phyloP scores from a whole-genome alignment of 371 early-diverging fungal genomes.

The Paraphysoderma sedebokerense region DNA sequence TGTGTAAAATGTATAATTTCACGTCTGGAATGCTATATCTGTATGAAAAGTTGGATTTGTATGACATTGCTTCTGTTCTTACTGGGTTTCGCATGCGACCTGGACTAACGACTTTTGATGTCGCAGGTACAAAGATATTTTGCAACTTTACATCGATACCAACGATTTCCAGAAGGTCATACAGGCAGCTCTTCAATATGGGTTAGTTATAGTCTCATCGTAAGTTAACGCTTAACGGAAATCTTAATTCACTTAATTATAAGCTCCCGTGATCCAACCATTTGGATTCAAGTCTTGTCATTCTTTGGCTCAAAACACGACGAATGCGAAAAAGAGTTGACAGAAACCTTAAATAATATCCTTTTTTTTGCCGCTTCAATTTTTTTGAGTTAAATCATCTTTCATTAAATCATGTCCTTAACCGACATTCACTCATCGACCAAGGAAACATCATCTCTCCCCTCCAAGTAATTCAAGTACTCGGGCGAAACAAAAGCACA shows the following conservation, averaged over 20 bases:
- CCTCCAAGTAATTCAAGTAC: slow-evolving; percentile 66
- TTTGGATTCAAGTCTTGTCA: neutral
- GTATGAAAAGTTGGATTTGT: slow-evolving; percentile 63
- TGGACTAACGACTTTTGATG: no score
- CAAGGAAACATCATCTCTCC: slow-evolving; percentile 60
- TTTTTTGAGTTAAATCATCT: slow-evolving; percentile 8
- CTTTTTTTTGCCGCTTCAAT: slow-evolving; percentile 3
- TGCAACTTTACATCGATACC: slow-evolving; percentile 62
- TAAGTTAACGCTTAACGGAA: neutral
- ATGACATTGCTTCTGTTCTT: no score
- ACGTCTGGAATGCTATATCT: slow-evolving; percentile 67
- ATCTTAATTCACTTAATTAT: neutral
- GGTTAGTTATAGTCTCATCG: slow-evolving; percentile 26
- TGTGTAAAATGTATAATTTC: slow-evolving; percentile 68
- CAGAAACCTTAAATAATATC: neutral
- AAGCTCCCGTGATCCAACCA: neutral
- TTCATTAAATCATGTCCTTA: slow-evolving; percentile 59
- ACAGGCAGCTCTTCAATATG: slow-evolving; percentile 54
- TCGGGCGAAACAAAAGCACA: slow-evolving; percentile 62
- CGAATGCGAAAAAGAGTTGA: neutral
- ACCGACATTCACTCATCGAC: slow-evolving; percentile 60
- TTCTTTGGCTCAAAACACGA: neutral
- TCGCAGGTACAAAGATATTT: slow-evolving; percentile 59
- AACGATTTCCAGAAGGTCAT: slow-evolving; percentile 55
- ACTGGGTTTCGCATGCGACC: no score